A percentile compares a stretch with the other conserved stretches of the same genome.
Conservation (phyloP, 1,284 basidiomycete species). For the Apiotrichum mycotoxinovorans region DNA sequence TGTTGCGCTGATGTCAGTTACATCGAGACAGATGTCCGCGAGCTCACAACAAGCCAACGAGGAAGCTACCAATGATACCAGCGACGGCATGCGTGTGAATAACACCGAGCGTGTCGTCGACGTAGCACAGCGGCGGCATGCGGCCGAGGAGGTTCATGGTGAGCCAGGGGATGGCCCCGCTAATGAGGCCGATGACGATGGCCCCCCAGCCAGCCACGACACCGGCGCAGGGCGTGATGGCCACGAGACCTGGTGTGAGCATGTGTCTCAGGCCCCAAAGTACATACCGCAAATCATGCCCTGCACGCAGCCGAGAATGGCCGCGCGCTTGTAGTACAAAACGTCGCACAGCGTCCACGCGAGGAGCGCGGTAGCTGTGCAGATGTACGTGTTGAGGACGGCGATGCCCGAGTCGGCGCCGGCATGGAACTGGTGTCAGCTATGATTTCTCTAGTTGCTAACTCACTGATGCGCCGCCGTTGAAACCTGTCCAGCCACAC, state of each 20-base stretch:
- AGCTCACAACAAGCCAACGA: conserved; percentile 18
- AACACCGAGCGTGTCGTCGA: conserved; percentile 24
- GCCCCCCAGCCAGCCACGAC: conserved; percentile 23
- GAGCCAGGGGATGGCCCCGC: conserved; percentile 21
- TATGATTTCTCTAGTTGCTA: not conserved
- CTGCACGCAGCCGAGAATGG: conserved; percentile 22
- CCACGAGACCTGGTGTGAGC: conserved; percentile 8
- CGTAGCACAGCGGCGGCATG: conserved; percentile 7
- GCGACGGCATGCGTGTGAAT: conserved; percentile 20
- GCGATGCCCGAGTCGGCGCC: conserved; percentile 20
- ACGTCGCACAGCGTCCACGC: conserved; percentile 18
- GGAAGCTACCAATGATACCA: conserved; percentile 16
- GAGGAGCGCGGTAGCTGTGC: conserved; percentile 17
- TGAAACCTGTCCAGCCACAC: conserved; percentile 21
- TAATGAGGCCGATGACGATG: conserved; percentile 22
- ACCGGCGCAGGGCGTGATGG: conserved; percentile 22
- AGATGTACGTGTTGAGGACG: conserved; percentile 27
- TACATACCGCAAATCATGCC: conserved; percentile 12
- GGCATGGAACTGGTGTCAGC: conserved; percentile 14
- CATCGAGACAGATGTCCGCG: not conserved
- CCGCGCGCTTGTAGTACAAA: conserved; percentile 19
- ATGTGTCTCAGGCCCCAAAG: too few species aligned
- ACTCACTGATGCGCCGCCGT: conserved; percentile 13
- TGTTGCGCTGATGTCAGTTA: conserved; percentile 7
- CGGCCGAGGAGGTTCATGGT: conserved; percentile 24